Evolutionary conservation across 768 basidiomycete species (phyloP), one percentile per base, ranked within the genome.

Genomic region (Phaeolepiota aurea): DNA sequence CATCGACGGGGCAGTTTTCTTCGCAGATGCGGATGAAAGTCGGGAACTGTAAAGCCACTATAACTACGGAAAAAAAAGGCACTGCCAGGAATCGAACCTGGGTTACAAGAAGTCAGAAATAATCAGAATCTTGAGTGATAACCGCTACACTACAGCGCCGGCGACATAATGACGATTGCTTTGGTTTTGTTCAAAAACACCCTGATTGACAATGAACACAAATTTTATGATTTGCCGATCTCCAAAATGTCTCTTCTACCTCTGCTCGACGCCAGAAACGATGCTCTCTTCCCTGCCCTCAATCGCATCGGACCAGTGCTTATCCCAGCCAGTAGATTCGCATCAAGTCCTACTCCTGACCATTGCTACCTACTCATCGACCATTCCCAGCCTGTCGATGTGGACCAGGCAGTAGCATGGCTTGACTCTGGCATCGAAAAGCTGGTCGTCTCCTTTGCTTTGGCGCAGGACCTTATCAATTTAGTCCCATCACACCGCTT

Each of bases 371-470:
- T 87, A 20, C 67, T 84, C 37, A 63, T 80, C 48, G 77, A 87
- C 41, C 56, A 68, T 41, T 62, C 66, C 47, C 44, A 59, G 11
- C 53, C 69, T 9, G 51, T 68, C 32, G 64, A 72, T 37, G 40
- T 71, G n/a, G 79, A 83, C 40, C 64, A 74, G 16, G 66, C 79
- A 50, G 65, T 77, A 42, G 61, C 74, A 15, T 74, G 69, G 67
- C 75, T 99, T 20, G 87, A 97, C 59, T 64, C 65, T 15, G 91
- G 93, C 16, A 77, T 81, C 2, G 74, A 82, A 50, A 92, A 87
- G 59, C 70, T 91, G 53, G 79, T 96, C 28, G 70, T 91, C 0
- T 73, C 82, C 14, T 69, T 78, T 32, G 59, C 76, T n/a, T 69
- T 70, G 51, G 83, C 74, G 20, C 79, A 77, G 55, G 76, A 76